Percentiles rank a stretch among this genome's conserved stretches.
Conservation (phyloP, 192 early-diverging fungal genomes). For the Umbelopsis sp. region DNA sequence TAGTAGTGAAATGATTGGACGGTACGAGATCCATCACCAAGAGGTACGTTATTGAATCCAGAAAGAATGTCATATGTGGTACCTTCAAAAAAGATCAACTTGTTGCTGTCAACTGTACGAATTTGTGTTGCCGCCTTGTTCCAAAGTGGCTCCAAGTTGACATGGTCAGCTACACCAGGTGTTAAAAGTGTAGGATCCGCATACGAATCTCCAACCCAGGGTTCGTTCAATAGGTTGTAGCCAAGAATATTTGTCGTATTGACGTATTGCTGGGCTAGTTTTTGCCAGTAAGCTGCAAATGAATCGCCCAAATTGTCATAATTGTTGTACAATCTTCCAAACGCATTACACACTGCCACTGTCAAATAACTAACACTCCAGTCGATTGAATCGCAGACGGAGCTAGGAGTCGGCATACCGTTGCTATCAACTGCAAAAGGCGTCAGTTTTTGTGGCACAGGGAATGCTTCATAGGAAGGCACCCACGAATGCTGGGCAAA, state of each 20-base stretch:
- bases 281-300: constrained; percentile 61
- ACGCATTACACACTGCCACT: constrained; percentile 49
- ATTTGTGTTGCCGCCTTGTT: constrained; percentile 51
- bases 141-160: constrained; percentile 56
- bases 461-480: constrained; percentile 27
- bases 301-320: constrained; percentile 55
- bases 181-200: constrained; percentile 47
- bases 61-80: constrained; percentile 51
- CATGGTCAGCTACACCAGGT: constrained; percentile 45
- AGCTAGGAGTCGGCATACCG: constrained; percentile 35
- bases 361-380: constrained; percentile 46
- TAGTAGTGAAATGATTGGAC: constrained; percentile 60
- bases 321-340: constrained; percentile 59
- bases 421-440: constrained; percentile 45
- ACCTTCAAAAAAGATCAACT: constrained; percentile 60
- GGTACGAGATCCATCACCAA: constrained; percentile 51
- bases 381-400: constrained; percentile 44
- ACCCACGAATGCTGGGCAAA: constrained; percentile 39
- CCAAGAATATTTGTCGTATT: constrained; percentile 56
- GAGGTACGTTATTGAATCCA: constrained; percentile 53
- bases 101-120: constrained; percentile 52
- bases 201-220: constrained; percentile 54
- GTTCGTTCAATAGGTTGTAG: constrained; percentile 69
- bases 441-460: constrained; percentile 38
- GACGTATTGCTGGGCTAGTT: constrained; percentile 51